phyloP scores from a whole-genome alignment of 1,284 basidiomycete genomes.

The Ceratobasidium sp. region DNA sequence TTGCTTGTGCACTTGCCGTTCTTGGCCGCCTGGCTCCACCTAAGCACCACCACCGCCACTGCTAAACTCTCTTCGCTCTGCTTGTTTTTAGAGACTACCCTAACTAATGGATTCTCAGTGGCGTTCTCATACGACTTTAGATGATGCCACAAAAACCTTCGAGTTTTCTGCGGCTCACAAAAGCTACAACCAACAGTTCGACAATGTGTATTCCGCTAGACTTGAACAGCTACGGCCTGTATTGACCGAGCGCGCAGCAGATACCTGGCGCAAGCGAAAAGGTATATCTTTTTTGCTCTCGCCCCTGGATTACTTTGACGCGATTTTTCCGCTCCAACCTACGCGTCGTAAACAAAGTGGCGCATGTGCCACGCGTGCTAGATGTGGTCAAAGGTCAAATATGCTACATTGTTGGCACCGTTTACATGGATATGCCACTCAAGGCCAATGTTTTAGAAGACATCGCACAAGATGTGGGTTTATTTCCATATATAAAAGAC shows the following conservation, averaged over 20 bases:
- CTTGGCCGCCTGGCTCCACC: neutral
- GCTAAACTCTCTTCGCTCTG: no score
- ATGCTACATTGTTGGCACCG: constrained; percentile 93
- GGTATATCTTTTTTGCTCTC: neutral
- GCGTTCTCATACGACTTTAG: constrained; percentile 23
- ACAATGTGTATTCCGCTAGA: constrained; percentile 38
- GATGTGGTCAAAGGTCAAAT: constrained; percentile 88
- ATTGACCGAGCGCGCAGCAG: constrained; percentile 10
- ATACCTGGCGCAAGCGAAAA: constrained; percentile 35
- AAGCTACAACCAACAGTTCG: constrained; percentile 36
- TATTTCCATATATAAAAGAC: neutral
- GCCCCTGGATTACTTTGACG: no score
- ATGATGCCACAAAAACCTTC: constrained; percentile 32
- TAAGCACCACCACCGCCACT: neutral
- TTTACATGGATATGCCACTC: constrained; percentile 98
- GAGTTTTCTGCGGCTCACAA: constrained; percentile 10
- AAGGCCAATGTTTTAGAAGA: constrained; percentile 98
- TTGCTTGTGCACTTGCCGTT: neutral
- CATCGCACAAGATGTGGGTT: constrained; percentile 87
- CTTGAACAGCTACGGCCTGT: constrained; percentile 24
- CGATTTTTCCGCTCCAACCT: no score
- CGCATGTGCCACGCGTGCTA: constrained; percentile 83
- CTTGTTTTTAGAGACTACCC: no score
- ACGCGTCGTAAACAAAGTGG: constrained; percentile 18
- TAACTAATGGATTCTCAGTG: constrained; percentile 1